Conservation (phyloP, 2,329 filamentous ascomycete species). For the Neocatenulostroma microsporum region DNA sequence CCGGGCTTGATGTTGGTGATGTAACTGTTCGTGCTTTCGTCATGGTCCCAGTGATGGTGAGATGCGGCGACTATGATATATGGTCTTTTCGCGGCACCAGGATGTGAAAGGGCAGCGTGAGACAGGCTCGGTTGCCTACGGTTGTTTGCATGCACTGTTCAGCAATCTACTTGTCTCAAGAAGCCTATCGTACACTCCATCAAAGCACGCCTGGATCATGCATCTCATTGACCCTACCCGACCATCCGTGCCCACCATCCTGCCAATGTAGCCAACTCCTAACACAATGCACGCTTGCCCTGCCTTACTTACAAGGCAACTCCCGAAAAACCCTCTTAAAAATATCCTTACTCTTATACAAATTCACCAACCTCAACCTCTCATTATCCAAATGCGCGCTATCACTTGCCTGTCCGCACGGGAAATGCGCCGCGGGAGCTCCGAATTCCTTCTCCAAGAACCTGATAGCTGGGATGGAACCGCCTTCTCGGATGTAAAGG, state of each 20-base stretch:
- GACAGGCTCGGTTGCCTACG: too few species aligned
- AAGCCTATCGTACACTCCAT: too few species aligned
- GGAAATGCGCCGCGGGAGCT: constrained; percentile 84
- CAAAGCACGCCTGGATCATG: too few species aligned
- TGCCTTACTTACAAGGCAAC: constrained; percentile 21
- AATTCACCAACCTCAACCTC: constrained; percentile 74
- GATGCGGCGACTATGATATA: too few species aligned
- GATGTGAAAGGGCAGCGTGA: too few species aligned
- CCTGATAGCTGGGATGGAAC: constrained; percentile 86
- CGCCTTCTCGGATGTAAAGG: constrained; percentile 90
- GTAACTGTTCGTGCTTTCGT: background rate
- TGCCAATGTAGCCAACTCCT: background rate
- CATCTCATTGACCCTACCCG: too few species aligned
- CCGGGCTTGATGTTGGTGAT: too few species aligned
- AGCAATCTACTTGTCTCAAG: too few species aligned
- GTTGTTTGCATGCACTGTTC: too few species aligned
- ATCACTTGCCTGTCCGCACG: constrained; percentile 91
- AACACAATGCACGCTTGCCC: background rate
- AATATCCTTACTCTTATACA: constrained; percentile 87
- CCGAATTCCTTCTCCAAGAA: constrained; percentile 92
- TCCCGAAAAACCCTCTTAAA: constrained; percentile 70
- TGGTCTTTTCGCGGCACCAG: too few species aligned
- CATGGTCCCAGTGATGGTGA: too few species aligned
- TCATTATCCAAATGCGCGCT: constrained; percentile 93
- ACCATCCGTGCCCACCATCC: too few species aligned